These are phyloP conservation scores for Gossypium ekmanianum DNA, from an alignment of 345 rosid genomes.

Conservation along the genomic window DNA sequence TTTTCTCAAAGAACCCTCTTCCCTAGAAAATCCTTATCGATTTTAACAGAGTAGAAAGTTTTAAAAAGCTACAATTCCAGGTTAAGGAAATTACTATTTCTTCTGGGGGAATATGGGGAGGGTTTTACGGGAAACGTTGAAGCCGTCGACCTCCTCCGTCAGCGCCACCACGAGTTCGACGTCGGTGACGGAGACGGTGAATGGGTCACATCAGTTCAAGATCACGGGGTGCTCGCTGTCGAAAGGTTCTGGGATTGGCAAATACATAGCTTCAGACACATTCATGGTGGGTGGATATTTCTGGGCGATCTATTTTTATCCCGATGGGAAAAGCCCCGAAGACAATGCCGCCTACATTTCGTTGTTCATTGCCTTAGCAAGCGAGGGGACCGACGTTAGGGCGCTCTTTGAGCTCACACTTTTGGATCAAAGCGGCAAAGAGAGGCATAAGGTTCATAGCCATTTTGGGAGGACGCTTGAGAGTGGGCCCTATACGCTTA, in stretches of 20 bases:
- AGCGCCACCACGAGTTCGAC: conserved; percentile 36
- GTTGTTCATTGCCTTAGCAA: conserved; percentile 60
- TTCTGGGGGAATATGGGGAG: conserved; percentile 34
- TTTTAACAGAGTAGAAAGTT: not conserved
- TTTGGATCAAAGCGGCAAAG: conserved; percentile 74
- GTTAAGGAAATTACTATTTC: not conserved
- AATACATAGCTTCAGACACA: conserved; percentile 55
- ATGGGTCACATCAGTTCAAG: conserved; percentile 63
- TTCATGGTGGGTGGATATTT: conserved; percentile 62
- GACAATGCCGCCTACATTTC: conserved; percentile 57
- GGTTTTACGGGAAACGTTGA: conserved; percentile 31
- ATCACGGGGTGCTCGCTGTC: conserved; percentile 56
- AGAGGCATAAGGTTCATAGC: conserved; percentile 61
- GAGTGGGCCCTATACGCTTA: conserved; percentile 61
- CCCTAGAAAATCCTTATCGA: not conserved
- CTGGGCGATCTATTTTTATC: conserved; percentile 74
- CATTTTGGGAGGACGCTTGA: conserved; percentile 72
- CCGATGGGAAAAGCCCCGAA: conserved; percentile 70
- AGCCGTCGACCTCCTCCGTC: conserved; percentile 25
- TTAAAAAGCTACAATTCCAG: not conserved
- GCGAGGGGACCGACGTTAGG: conserved; percentile 65
- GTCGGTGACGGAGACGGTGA: conserved; percentile 59
- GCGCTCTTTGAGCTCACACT: conserved; percentile 66
- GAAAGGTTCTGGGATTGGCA: conserved; percentile 65
- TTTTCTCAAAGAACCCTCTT: conserved; percentile 18